Percentiles rank a stretch among this genome's conserved stretches.
These are phyloP conservation scores for Grigorovia yakushimaensis DNA, from an alignment of 805 yeast species.

Conservation along the genomic window DNA sequence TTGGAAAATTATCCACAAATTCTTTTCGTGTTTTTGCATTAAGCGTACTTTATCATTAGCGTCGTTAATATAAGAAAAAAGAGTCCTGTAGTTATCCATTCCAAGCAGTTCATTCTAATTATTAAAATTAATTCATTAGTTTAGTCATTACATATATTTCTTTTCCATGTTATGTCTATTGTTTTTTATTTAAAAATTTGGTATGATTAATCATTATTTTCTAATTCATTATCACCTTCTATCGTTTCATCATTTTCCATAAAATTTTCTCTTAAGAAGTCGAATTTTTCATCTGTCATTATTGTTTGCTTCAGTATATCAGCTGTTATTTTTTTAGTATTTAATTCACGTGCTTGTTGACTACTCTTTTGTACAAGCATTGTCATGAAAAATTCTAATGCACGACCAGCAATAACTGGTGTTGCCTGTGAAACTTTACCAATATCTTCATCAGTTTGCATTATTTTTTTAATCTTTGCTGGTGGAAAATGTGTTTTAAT, in stretches of 20 bases:
- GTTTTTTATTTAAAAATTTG: neutral
- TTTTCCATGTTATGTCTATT: neutral
- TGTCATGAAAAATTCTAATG: conserved; percentile 85
- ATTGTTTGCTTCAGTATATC: conserved; percentile 80
- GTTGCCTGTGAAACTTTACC: conserved; percentile 99
- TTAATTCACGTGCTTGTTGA: conserved; percentile 62
- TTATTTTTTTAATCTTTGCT: conserved; percentile 88
- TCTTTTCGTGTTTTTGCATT: too few species aligned
- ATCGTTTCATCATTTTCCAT: conserved; percentile 9
- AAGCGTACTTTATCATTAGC: too few species aligned
- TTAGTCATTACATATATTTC: neutral
- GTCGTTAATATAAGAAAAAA: too few species aligned
- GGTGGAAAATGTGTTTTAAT: conserved; percentile 82
- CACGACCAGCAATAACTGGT: conserved; percentile 95
- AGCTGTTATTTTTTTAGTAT: conserved; percentile 73
- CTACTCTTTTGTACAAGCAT: conserved; percentile 79
- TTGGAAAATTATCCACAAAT: too few species aligned
- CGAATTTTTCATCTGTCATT: conserved; percentile 79
- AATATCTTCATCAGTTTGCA: conserved; percentile 97
- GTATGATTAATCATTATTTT: neutral
- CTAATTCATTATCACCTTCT: neutral
- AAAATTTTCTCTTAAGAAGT: conserved; percentile 64
- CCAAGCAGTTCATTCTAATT: too few species aligned
- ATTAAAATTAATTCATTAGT: too few species aligned
- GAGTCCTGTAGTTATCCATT: too few species aligned